These are phyloP conservation scores for Ogataea paradorogensis DNA, from an alignment of 805 yeast genomes.

Conservation along the genomic window DNA sequence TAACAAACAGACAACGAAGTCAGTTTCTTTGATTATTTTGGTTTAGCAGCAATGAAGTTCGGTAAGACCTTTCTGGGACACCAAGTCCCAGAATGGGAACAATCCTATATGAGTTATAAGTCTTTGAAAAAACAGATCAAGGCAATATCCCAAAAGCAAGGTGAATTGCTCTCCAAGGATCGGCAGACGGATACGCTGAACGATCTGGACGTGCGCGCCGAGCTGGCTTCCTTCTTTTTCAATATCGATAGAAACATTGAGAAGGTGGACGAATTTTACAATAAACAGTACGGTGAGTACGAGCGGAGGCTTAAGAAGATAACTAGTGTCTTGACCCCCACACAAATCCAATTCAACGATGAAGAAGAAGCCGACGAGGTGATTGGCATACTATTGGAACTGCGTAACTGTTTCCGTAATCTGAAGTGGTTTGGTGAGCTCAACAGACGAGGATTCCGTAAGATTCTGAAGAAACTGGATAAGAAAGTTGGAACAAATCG, in stretches of 20 bases:
- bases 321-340: constrained; percentile 37
- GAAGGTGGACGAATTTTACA: constrained; percentile 75
- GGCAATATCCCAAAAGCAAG: constrained; percentile 47
- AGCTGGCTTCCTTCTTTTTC: constrained; percentile 66
- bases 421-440: constrained; percentile 93
- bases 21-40: background rate
- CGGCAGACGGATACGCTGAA: constrained; percentile 35
- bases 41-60: constrained; percentile 58
- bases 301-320: constrained; percentile 59
- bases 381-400: constrained; percentile 65
- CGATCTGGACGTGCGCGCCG: constrained; percentile 42
- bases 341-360: constrained; percentile 30
- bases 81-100: constrained; percentile 93
- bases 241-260: constrained; percentile 79
- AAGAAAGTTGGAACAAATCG: constrained; percentile 68
- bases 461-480: constrained; percentile 86
- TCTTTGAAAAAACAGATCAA: constrained; percentile 78
- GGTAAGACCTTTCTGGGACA: constrained; percentile 77
- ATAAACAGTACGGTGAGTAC: constrained; percentile 70
- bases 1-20: constrained; percentile 1
- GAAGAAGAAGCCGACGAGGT: constrained; percentile 61
- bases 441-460: constrained; percentile 84
- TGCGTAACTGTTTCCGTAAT: constrained; percentile 73
- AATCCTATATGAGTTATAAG: constrained; percentile 81
- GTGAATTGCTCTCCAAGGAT: constrained; percentile 27